These are phyloP conservation scores for Mikania micrantha DNA, from an alignment of 129 eudicot species.

Conservation along the genomic window DNA sequence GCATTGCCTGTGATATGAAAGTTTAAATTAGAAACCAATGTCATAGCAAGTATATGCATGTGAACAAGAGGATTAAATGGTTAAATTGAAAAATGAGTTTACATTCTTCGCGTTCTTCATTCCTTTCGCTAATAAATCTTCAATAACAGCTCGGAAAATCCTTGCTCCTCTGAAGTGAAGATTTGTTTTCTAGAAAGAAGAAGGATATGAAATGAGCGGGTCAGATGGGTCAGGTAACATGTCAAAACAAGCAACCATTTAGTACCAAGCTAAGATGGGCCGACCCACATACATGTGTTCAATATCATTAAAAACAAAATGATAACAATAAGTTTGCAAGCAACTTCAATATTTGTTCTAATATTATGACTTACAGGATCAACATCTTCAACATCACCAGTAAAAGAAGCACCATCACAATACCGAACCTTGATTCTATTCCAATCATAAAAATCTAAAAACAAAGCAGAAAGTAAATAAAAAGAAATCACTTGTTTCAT, in stretches of 20 bases:
- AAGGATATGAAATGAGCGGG: not conserved
- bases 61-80: not conserved
- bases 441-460: slow-evolving; percentile 81
- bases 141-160: slow-evolving; percentile 71
- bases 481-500: not conserved
- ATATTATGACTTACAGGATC: slow-evolving; percentile 56
- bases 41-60: not conserved
- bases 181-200: slow-evolving; percentile 43
- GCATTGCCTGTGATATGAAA: slow-evolving; percentile 45
- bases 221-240: not conserved
- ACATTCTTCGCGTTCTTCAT: slow-evolving; percentile 84
- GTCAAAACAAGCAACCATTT: not conserved
- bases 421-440: slow-evolving; percentile 82
- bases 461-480: not conserved
- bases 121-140: slow-evolving; percentile 84
- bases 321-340: no score
- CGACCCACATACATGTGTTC: not conserved
- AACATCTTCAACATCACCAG: slow-evolving; percentile 86
- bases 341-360: not conserved
- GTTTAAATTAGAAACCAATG: not conserved
- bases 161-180: slow-evolving; percentile 90
- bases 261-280: not conserved
- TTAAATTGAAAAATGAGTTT: slow-evolving; percentile 14
- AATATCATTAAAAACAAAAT: not conserved
- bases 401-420: slow-evolving; percentile 94